Evolutionary conservation across 2,329 filamentous ascomycete species (phyloP).

Genomic region (Microascus cirrosus): DNA sequence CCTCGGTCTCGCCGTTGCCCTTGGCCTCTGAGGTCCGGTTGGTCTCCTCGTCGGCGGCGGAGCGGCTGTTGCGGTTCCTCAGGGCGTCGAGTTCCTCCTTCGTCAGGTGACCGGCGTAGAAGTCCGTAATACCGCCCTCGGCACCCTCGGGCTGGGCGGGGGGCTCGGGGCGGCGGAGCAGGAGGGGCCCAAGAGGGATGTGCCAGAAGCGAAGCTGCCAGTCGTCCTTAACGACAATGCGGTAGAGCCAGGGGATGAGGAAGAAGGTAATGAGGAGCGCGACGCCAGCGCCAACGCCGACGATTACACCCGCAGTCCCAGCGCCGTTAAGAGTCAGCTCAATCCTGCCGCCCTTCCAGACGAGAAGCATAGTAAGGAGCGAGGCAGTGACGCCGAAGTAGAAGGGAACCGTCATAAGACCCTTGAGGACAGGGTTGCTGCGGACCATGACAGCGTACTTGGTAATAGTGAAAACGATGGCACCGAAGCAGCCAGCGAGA

Average conservation of each 20-base stretch:
- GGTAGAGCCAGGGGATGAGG: constrained; percentile 42
- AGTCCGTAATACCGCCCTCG: constrained; percentile 27
- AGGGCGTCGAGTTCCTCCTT: constrained; percentile 29
- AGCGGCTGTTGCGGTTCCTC: constrained; percentile 11
- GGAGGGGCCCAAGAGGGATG: constrained; percentile 33
- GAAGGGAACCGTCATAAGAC: constrained; percentile 40
- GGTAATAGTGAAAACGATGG: constrained; percentile 30
- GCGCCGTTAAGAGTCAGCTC: constrained; percentile 19
- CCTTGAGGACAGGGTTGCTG: constrained; percentile 38
- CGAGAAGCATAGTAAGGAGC: constrained; percentile 50
- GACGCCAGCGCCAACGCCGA: constrained; percentile 35
- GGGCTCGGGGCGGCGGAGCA: constrained; percentile 17
- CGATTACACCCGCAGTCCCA: constrained; percentile 32
- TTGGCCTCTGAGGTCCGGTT: background rate
- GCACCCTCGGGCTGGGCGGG: constrained; percentile 18
- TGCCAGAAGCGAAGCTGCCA: constrained; percentile 42
- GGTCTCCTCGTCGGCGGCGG: constrained; percentile 15
- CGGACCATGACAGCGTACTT: constrained; percentile 46
- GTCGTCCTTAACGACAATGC: constrained; percentile 42
- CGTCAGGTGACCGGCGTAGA: constrained; percentile 38
- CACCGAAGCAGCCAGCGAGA: constrained; percentile 20
- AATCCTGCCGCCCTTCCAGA: constrained; percentile 39
- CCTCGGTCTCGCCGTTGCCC: constrained; percentile 16
- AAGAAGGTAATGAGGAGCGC: constrained; percentile 31
- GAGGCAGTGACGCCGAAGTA: constrained; percentile 47